These are phyloP conservation scores for Circinella umbellata DNA, from an alignment of 371 early-diverging fungal genomes.

Conservation along the genomic window DNA sequence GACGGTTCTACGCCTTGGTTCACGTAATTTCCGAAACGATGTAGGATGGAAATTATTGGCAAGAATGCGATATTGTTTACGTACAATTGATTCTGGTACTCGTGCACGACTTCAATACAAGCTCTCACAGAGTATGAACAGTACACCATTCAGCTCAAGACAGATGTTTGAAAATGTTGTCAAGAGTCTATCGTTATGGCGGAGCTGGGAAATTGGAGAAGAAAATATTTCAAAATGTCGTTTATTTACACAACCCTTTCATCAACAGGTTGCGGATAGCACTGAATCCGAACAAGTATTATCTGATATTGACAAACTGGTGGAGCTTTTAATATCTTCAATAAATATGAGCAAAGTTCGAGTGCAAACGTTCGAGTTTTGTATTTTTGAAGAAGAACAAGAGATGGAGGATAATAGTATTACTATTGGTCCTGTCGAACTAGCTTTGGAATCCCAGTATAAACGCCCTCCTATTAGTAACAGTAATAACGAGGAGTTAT, in stretches of 20 bases:
- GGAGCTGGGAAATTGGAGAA: conserved; percentile 68
- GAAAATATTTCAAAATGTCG: conserved; percentile 52
- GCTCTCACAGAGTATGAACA: conserved; percentile 41
- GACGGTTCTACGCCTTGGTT: conserved; percentile 71
- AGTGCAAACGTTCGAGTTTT: conserved; percentile 38
- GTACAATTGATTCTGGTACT: conserved; percentile 43
- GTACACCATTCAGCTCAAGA: conserved; percentile 40
- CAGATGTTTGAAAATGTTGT: conserved; percentile 58
- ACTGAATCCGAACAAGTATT: not conserved
- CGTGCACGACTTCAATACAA: conserved; percentile 50
- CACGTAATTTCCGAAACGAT: conserved; percentile 68
- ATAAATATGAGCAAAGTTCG: conserved; percentile 41
- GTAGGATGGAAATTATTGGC: conserved; percentile 81
- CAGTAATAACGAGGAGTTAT: conserved; percentile 22
- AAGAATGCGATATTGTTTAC: conserved; percentile 71
- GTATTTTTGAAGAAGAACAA: conserved; percentile 53
- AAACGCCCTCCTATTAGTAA: conserved; percentile 32
- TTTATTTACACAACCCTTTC: conserved; percentile 59
- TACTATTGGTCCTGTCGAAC: conserved; percentile 29
- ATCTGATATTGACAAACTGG: conserved; percentile 23
- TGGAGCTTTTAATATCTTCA: conserved; percentile 40
- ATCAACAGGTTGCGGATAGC: conserved; percentile 21
- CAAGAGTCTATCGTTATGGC: conserved; percentile 62
- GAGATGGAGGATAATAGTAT: conserved; percentile 42
- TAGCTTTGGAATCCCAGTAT: conserved; percentile 39